These are phyloP conservation scores for Cutaneotrichosporon curvatum DNA, from an alignment of 1,284 basidiomycete species.

Conservation along the genomic window DNA sequence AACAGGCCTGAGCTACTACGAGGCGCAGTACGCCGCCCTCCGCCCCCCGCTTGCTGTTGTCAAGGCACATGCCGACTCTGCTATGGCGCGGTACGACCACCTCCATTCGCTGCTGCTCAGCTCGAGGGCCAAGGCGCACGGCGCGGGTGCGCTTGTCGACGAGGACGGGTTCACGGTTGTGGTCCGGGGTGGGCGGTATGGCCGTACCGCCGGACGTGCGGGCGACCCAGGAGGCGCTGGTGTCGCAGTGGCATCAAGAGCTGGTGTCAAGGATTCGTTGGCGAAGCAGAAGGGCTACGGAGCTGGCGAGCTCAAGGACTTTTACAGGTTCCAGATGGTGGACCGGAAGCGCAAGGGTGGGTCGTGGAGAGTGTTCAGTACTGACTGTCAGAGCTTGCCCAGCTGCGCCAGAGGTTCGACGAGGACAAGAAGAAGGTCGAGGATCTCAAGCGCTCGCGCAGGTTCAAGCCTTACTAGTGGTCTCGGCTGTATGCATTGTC, in stretches of 20 bases:
- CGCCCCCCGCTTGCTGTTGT: slow-evolving; percentile 66
- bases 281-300: slow-evolving; percentile 57
- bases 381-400: slow-evolving; percentile 56
- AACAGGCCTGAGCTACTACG: slow-evolving; percentile 64
- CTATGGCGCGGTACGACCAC: slow-evolving; percentile 67
- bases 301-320: slow-evolving; percentile 54
- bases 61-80: slow-evolving; percentile 65
- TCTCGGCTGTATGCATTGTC: no score
- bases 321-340: slow-evolving; percentile 81
- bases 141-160: slow-evolving; percentile 65
- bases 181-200: slow-evolving; percentile 76
- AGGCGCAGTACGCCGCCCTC: slow-evolving; percentile 55
- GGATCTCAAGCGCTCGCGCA: slow-evolving; percentile 65
- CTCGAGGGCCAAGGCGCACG: slow-evolving; percentile 52
- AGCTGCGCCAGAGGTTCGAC: slow-evolving; percentile 73
- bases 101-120: slow-evolving; percentile 50
- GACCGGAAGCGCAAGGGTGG: slow-evolving; percentile 77
- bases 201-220: slow-evolving; percentile 70
- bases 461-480: slow-evolving; percentile 72
- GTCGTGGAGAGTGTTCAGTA: slow-evolving; percentile 20
- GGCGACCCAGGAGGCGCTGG: slow-evolving; percentile 62
- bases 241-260: slow-evolving; percentile 71
- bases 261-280: slow-evolving; percentile 20
- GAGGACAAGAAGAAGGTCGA: slow-evolving; percentile 80
- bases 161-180: slow-evolving; percentile 89